Evolutionary conservation across 2,329 filamentous ascomycete genomes (phyloP).

Genomic region (Tympanopsis confertula): DNA sequence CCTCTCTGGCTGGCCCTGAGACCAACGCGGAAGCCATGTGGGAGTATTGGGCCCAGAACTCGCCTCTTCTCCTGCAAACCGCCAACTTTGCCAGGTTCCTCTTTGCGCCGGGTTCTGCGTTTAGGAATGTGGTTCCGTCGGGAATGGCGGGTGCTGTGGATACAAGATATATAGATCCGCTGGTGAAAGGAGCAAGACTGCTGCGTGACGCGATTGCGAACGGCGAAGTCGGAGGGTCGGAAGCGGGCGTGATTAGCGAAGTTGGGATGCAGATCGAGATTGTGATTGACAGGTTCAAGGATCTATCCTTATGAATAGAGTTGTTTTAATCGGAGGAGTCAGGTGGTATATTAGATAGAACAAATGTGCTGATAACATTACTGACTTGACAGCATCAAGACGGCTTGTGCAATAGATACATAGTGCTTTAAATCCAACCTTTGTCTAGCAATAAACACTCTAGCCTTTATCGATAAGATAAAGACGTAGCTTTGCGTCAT

Average conservation of each 20-base stretch:
- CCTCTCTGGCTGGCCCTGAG: constrained; percentile 23
- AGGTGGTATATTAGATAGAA: too few species aligned
- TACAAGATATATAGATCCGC: constrained; percentile 43
- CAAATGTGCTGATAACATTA: too few species aligned
- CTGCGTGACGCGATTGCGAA: constrained; percentile 18
- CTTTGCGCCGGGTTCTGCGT: constrained; percentile 26
- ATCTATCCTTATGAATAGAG: constrained; percentile 17
- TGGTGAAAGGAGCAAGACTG: constrained; percentile 29
- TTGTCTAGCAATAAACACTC: too few species aligned
- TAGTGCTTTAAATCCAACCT: too few species aligned
- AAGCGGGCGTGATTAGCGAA: constrained; percentile 11
- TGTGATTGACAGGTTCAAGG: constrained; percentile 27
- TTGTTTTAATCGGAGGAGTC: too few species aligned
- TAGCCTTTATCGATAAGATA: too few species aligned
- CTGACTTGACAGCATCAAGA: too few species aligned
- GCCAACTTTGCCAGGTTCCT: constrained; percentile 50
- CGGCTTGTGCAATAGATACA: too few species aligned
- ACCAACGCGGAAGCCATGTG: constrained; percentile 27
- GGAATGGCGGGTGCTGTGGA: constrained; percentile 46
- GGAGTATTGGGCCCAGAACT: constrained; percentile 38
- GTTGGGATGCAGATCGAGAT: constrained; percentile 26
- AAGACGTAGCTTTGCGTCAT: too few species aligned
- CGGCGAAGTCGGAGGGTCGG: constrained; percentile 14
- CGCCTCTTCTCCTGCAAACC: constrained; percentile 43
- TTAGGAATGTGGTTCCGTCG: constrained; percentile 35